Evolutionary conservation across 495 filamentous ascomycete genomes (phyloP), one percentile per base, ranked within the genome.

Genomic region (Aspergillus hancockii): DNA sequence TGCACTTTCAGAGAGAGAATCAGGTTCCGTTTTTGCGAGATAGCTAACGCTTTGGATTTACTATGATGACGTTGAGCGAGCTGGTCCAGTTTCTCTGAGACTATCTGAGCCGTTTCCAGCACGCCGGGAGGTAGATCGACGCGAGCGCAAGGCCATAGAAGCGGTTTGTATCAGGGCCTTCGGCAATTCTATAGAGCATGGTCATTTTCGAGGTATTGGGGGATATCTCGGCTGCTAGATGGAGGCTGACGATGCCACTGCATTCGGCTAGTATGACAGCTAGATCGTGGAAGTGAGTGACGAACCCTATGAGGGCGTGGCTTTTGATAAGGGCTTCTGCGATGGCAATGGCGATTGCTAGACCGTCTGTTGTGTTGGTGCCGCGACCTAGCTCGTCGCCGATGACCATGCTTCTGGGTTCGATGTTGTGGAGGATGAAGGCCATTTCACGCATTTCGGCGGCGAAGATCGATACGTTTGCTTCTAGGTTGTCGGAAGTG

Each of bases 381-480:
- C 93, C 95, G 21, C 94, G 84, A 16, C 94, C 93, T 23, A 98
- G 85, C 67, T 98, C 94, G 66, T 98, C 95, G 59, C 98, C 84
- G 47, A 98, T 90, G 16, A 89, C 85, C 71, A 97, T 76, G 65
- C 90, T 92, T 16, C 83, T 77, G 7, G 79, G 77, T 60, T 92
- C 87, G 56, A 94, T 80, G 59, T 93, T 90, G 67, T 82, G 81
- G 4, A 97, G 75, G 60, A 97, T 96, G 69, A 95, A 92, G 16
- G 92, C 92, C 70, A 91, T 96, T 68, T 97, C 95, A 49, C 90
- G 81, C 94, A 98, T 97, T 73, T 98, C 95, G 14, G 92, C 83
- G 0, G 90, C 91, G 67, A 97, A 98, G 1, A 91, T 96, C 0
- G 93, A 97, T 28, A 94, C 85, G 66, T 96, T 98, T 16, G 88